A percentile compares a stretch with the other conserved stretches of the same genome.
These are phyloP conservation scores for Globisporangium radiosum DNA, from an alignment of 352 stramenopile species.

Conservation along the genomic window DNA sequence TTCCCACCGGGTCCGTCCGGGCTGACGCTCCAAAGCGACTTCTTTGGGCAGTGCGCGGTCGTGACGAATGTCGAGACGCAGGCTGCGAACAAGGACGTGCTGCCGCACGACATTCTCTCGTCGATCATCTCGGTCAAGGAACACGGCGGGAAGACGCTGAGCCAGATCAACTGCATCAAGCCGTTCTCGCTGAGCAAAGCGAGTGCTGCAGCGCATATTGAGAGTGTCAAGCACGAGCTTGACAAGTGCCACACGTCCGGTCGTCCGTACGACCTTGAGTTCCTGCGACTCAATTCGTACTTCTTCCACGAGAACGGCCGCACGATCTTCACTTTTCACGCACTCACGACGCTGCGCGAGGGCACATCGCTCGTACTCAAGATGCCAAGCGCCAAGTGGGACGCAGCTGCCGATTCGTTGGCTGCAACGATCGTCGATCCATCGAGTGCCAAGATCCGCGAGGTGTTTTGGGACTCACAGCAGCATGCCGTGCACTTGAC, in stretches of 20 bases:
- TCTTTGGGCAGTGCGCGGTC: constrained; percentile 51
- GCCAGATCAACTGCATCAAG: constrained; percentile 41
- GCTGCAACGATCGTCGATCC: constrained; percentile 21
- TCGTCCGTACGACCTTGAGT: constrained; percentile 40
- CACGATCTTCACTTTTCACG: constrained; percentile 32
- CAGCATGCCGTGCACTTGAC: constrained; percentile 28
- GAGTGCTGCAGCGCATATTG: constrained; percentile 22
- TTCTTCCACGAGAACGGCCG: constrained; percentile 39
- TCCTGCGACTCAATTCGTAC: constrained; percentile 46
- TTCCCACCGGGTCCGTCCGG: constrained; percentile 33
- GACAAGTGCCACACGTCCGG: constrained; percentile 24
- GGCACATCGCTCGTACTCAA: constrained; percentile 27
- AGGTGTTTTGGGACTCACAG: constrained; percentile 46
- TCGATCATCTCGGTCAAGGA: constrained; percentile 28
- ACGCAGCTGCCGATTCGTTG: constrained; percentile 16
- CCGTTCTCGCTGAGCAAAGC: constrained; percentile 30
- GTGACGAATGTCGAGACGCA: constrained; percentile 33
- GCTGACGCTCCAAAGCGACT: constrained; percentile 37
- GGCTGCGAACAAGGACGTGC: constrained; percentile 10
- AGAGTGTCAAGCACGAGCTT: constrained; percentile 22
- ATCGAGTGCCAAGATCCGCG: constrained; percentile 17
- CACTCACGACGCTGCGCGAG: constrained; percentile 22
- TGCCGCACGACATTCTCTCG: constrained; percentile 32
- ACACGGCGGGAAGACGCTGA: constrained; percentile 18
- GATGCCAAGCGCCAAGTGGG: constrained; percentile 43